Conservation (phyloP, 441 rosid species). For the Viola pubescens region DNA sequence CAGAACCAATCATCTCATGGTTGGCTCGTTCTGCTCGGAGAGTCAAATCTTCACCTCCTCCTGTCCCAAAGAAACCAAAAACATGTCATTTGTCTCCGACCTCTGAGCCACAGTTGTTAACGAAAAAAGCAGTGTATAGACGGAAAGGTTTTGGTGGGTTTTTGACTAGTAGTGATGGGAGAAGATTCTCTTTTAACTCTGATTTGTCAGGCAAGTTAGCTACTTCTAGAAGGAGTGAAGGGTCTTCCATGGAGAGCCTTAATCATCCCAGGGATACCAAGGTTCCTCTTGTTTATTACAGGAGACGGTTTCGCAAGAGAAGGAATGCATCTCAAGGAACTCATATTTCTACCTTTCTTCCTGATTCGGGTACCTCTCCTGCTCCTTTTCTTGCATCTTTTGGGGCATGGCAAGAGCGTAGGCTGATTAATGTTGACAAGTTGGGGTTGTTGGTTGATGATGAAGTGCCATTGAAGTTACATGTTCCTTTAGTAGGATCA, state of each 20-base stretch:
- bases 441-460: conserved; percentile 28
- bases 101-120: conserved; percentile 15
- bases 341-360: conserved; percentile 14
- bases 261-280: conserved; percentile 29
- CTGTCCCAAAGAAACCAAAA: conserved; percentile 45
- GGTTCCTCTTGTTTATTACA: conserved; percentile 69
- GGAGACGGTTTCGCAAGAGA: conserved; percentile 60
- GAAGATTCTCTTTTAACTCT: conserved; percentile 26
- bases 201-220: conserved; percentile 26
- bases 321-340: conserved; percentile 21
- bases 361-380: conserved; percentile 21
- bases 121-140: conserved; percentile 22
- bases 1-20: conserved; percentile 94
- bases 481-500: conserved; percentile 27
- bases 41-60: conserved; percentile 48
- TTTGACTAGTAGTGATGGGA: conserved; percentile 24
- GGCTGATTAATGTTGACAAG: neutral
- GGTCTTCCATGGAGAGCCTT: conserved; percentile 24
- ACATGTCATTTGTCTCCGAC: conserved; percentile 19
- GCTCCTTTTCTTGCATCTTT: conserved; percentile 21
- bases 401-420: conserved; percentile 21
- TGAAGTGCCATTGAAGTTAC: conserved; percentile 27
- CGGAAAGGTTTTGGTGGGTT: conserved; percentile 23
- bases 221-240: conserved; percentile 29
- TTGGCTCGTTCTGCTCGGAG: conserved; percentile 56